Evolutionary conservation across 2,329 filamentous ascomycete genomes (phyloP).

Genomic region (Pseudogymnoascus sp.): DNA sequence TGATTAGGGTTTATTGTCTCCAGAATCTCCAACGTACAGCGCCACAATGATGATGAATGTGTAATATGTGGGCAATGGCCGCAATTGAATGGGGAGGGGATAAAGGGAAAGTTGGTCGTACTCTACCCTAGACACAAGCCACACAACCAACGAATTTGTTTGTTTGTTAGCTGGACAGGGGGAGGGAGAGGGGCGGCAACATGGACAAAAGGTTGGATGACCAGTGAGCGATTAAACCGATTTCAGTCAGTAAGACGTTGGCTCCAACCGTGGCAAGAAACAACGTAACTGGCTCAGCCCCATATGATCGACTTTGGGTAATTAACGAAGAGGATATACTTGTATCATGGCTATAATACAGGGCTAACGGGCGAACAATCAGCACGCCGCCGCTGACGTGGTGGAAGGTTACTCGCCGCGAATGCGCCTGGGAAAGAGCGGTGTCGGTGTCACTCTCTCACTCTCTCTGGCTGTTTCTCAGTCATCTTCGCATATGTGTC

Average conservation of each 20-base stretch:
- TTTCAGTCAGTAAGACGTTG: not conserved
- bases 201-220: not conserved
- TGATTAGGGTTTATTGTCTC: not conserved
- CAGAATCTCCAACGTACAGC: not conserved
- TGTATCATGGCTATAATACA: not conserved
- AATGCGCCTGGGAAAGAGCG: not conserved
- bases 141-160: not conserved
- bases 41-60: not conserved
- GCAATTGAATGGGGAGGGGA: not conserved
- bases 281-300: not conserved
- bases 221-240: not conserved
- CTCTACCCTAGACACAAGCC: not conserved
- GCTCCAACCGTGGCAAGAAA: not conserved
- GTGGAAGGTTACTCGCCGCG: not conserved
- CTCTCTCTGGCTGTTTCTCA: not conserved
- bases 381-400: not conserved
- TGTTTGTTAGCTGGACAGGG: not conserved
- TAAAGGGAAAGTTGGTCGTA: not conserved
- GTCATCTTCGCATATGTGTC: not conserved
- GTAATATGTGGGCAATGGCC: not conserved
- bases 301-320: not conserved
- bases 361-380: not conserved
- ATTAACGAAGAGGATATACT: not conserved
- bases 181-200: not conserved
- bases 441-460: not conserved